phyloP scores from a whole-genome alignment of 2,329 filamentous ascomycete species.

The Coleophoma crateriformis region DNA sequence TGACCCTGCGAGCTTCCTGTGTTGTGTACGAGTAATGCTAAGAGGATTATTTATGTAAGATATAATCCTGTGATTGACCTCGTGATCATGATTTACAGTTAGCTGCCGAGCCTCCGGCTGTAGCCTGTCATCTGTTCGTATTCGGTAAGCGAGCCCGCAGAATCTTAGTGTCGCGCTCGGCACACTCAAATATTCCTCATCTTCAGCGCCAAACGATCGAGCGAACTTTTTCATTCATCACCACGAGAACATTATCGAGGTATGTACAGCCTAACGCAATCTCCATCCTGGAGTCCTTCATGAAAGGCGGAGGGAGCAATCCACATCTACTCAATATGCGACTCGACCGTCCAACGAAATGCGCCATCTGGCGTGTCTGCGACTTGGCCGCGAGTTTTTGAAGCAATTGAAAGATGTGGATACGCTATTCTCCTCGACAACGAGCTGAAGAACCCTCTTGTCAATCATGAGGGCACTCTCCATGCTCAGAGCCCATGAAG shows the following conservation, averaged over 20 bases:
- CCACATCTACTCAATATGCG: slow-evolving; percentile 30
- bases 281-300: slow-evolving; percentile 21
- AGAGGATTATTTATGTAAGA: too few species aligned
- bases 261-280: slow-evolving; percentile 20
- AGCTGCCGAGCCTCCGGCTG: too few species aligned
- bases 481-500: slow-evolving; percentile 56
- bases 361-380: not conserved
- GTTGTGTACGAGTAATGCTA: too few species aligned
- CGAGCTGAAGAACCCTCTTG: slow-evolving; percentile 66
- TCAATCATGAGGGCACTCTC: slow-evolving; percentile 59
- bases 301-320: slow-evolving; percentile 46
- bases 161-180: too few species aligned
- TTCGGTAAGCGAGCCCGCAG: not conserved
- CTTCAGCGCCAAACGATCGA: not conserved
- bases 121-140: not conserved
- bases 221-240: slow-evolving; percentile 4
- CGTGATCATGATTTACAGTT: too few species aligned
- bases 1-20: too few species aligned
- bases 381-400: not conserved
- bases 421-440: slow-evolving; percentile 60
- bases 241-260: slow-evolving; percentile 16
- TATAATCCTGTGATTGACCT: too few species aligned
- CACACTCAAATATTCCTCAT: slow-evolving; percentile 1
- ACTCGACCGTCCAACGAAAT: slow-evolving; percentile 4
- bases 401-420: slow-evolving; percentile 34